A percentile compares a stretch with the other conserved stretches of the same genome.
These are phyloP conservation scores for Vaccinium corymbosum DNA, from an alignment of 148 eudicot genomes.

Conservation along the genomic window DNA sequence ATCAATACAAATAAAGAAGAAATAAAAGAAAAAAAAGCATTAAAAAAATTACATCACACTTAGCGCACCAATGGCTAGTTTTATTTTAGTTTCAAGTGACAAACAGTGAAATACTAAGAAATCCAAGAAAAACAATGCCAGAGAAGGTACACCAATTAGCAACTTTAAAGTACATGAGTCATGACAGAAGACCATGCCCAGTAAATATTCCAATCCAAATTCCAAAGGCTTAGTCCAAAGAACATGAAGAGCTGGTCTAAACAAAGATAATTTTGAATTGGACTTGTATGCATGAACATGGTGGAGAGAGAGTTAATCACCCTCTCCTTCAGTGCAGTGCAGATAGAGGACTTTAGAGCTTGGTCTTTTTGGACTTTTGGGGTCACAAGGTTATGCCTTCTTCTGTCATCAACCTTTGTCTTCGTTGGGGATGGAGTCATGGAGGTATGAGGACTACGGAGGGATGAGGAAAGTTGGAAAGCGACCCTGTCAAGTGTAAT, in stretches of 20 bases:
- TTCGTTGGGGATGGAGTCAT: background rate
- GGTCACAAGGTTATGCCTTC: background rate
- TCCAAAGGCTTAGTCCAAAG: background rate
- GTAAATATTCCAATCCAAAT: background rate
- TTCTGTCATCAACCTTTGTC: background rate
- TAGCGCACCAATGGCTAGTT: background rate
- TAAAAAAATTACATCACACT: background rate
- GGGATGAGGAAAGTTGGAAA: background rate
- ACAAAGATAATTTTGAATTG: background rate
- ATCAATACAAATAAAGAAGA: background rate
- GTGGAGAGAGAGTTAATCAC: background rate
- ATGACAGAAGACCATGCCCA: background rate
- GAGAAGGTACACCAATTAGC: background rate
- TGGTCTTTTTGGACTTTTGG: background rate
- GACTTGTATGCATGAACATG: background rate
- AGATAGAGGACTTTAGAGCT: background rate
- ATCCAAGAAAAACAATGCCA: background rate
- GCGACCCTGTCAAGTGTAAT: background rate
- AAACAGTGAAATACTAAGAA: background rate
- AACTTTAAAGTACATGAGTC: background rate
- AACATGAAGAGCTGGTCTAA: background rate
- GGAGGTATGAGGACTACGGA: too few species aligned
- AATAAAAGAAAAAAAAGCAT: background rate
- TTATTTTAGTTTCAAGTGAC: background rate
- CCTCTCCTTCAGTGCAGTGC: background rate